A percentile compares a stretch with the other conserved stretches of the same genome.
Conservation (phyloP, 768 basidiomycete genomes). For the Lactarius vividus region DNA sequence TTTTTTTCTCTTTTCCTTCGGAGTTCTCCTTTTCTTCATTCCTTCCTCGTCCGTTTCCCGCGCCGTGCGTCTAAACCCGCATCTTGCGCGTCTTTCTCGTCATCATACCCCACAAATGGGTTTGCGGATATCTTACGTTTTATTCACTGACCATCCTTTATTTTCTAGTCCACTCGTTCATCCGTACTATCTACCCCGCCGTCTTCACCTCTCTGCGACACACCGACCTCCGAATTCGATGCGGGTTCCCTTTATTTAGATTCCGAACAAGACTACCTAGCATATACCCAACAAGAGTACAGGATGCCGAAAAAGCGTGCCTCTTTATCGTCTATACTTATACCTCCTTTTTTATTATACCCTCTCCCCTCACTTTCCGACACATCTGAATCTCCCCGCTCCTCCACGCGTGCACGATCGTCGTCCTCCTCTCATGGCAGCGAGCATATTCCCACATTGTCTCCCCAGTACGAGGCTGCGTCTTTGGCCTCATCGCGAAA, state of each 20-base stretch:
- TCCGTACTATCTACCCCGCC: slow-evolving; percentile 3
- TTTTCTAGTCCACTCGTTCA: slow-evolving; percentile 12
- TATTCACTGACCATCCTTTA: slow-evolving; percentile 4
- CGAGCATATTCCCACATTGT: slow-evolving; percentile 12
- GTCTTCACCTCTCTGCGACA: slow-evolving; percentile 6
- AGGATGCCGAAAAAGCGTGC: slow-evolving; percentile 51
- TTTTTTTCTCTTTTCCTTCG: neutral
- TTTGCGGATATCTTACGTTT: neutral
- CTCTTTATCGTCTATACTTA: slow-evolving; percentile 52
- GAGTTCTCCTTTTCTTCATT: neutral
- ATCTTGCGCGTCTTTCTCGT: slow-evolving; percentile 9
- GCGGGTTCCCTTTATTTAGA: slow-evolving; percentile 1
- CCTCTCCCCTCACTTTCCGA: slow-evolving; percentile 23
- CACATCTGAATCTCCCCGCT: slow-evolving; percentile 30
- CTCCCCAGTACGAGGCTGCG: slow-evolving; percentile 2
- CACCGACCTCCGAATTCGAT: slow-evolving; percentile 12
- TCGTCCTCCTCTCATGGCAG: slow-evolving; percentile 23
- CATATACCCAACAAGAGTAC: slow-evolving; percentile 16
- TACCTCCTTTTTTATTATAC: slow-evolving; percentile 45
- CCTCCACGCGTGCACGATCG: slow-evolving; percentile 27
- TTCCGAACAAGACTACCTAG: slow-evolving; percentile 6
- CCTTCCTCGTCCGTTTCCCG: neutral
- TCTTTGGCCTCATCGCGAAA: slow-evolving; percentile 28
- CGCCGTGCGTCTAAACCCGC: neutral
- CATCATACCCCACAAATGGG: neutral